phyloP scores from a whole-genome alignment of 2,329 filamentous ascomycete genomes.

The Sordariomycetes sp. region DNA sequence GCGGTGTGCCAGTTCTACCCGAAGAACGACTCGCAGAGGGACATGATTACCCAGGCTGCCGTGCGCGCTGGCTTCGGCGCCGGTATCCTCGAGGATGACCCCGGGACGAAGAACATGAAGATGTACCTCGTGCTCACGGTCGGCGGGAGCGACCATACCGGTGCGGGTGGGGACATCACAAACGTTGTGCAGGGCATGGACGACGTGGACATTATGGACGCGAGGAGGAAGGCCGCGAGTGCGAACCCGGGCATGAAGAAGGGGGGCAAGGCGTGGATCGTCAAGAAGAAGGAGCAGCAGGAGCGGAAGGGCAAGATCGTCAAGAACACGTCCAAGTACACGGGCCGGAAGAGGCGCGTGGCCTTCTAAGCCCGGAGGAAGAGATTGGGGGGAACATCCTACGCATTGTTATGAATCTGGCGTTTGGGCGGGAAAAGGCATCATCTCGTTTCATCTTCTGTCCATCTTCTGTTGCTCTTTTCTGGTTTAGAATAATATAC shows the following conservation, averaged over 20 bases:
- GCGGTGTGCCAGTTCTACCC: conserved; percentile 98
- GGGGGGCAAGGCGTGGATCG: conserved; percentile 72
- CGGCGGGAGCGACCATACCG: conserved; percentile 42
- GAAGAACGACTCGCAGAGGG: conserved; percentile 82
- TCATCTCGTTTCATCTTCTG: neutral
- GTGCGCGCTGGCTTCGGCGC: conserved; percentile 92
- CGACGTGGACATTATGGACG: conserved; percentile 69
- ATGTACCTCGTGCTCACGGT: conserved; percentile 92
- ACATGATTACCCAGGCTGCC: conserved; percentile 83
- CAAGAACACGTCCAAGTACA: conserved; percentile 86
- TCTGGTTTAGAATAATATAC: neutral
- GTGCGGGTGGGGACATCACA: conserved; percentile 66
- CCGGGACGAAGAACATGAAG: conserved; percentile 92
- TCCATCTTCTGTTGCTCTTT: neutral
- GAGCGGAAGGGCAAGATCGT: conserved; percentile 89
- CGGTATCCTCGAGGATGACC: conserved; percentile 88
- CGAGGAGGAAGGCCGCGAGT: conserved; percentile 33
- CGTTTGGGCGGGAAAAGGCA: neutral
- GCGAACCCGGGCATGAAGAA: conserved; percentile 52
- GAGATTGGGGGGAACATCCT: neutral
- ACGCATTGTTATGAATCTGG: conserved; percentile 2
- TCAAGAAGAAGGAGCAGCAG: conserved; percentile 86
- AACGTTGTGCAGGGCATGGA: conserved; percentile 84
- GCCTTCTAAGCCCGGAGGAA: conserved; percentile 46
- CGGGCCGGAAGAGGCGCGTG: conserved; percentile 70